Percentiles rank a stretch among this genome's conserved stretches.
phyloP scores from a whole-genome alignment of 1,284 basidiomycete species.

The Polyporus tsugae region DNA sequence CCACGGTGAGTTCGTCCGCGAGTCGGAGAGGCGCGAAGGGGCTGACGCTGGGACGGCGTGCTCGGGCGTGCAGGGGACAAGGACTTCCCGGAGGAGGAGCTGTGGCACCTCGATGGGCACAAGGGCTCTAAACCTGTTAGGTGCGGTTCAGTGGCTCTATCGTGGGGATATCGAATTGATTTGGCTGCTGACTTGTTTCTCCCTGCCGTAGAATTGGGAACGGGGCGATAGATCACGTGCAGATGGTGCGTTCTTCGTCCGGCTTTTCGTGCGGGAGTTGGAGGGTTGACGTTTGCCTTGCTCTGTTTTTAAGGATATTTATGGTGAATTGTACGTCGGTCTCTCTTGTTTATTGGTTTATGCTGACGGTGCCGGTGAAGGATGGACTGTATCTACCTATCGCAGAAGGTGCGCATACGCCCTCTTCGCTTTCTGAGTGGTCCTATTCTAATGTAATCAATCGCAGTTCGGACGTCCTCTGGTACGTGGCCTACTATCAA shows the following conservation, averaged over 20 bases:
- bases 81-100: constrained; percentile 84
- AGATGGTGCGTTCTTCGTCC: constrained; percentile 63
- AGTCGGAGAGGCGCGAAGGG: too few relatives aligned
- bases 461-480: constrained; percentile 56
- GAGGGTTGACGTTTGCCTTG: background rate
- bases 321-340: constrained; percentile 78
- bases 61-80: constrained; percentile 77
- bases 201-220: constrained; percentile 76
- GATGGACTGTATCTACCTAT: constrained; percentile 94
- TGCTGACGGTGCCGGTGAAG: constrained; percentile 46
- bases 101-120: constrained; percentile 87
- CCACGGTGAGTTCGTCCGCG: constrained; percentile 57
- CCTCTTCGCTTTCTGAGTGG: background rate
- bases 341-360: background rate
- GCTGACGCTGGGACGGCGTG: background rate
- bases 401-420: constrained; percentile 78
- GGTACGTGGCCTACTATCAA: constrained; percentile 40
- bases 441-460: background rate
- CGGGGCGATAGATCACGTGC: constrained; percentile 89
- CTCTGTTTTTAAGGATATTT: constrained; percentile 78
- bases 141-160: constrained; percentile 20
- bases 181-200: background rate
- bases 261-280: background rate
- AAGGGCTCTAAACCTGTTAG: constrained; percentile 83
- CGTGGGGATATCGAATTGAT: background rate